Conservation (phyloP, 352 stramenopile genomes). For the Phytophthora litchii region DNA sequence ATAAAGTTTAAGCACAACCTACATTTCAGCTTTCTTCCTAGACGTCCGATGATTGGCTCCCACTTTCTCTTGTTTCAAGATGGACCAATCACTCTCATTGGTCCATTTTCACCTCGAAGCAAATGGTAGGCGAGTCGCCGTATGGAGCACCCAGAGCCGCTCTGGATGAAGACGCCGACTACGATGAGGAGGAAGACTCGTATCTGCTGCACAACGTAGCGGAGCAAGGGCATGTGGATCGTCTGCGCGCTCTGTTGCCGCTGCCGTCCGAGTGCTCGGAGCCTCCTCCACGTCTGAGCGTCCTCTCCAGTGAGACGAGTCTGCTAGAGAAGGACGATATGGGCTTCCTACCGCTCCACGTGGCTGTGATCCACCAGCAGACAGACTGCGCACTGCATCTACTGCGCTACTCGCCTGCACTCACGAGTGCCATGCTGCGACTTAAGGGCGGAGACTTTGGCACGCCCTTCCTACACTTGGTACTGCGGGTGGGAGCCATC, state of each 20-base stretch:
- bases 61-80: too few species aligned
- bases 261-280: constrained; percentile 5
- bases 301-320: constrained; percentile 57
- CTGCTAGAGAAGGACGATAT: constrained; percentile 86
- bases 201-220: constrained; percentile 69
- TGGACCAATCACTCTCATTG: constrained; percentile 8
- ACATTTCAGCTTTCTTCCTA: too few species aligned
- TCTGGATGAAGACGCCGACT: constrained; percentile 45
- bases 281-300: constrained; percentile 32
- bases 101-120: background rate
- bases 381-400: constrained; percentile 49
- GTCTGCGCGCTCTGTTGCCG: constrained; percentile 56
- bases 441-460: constrained; percentile 67
- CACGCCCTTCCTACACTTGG: constrained; percentile 72
- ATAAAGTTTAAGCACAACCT: too few species aligned
- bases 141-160: background rate
- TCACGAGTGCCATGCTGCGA: constrained; percentile 69
- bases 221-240: constrained; percentile 56
- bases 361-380: constrained; percentile 69
- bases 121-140: constrained; percentile 4
- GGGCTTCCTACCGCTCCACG: constrained; percentile 82
- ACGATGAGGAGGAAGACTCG: constrained; percentile 45
- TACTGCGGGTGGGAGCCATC: constrained; percentile 69
- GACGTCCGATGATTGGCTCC: too few species aligned
- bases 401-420: constrained; percentile 65